A percentile compares a stretch with the other conserved stretches of the same genome.
These are phyloP conservation scores for Lojkania enalia DNA, from an alignment of 2,329 filamentous ascomycete genomes.

Conservation along the genomic window DNA sequence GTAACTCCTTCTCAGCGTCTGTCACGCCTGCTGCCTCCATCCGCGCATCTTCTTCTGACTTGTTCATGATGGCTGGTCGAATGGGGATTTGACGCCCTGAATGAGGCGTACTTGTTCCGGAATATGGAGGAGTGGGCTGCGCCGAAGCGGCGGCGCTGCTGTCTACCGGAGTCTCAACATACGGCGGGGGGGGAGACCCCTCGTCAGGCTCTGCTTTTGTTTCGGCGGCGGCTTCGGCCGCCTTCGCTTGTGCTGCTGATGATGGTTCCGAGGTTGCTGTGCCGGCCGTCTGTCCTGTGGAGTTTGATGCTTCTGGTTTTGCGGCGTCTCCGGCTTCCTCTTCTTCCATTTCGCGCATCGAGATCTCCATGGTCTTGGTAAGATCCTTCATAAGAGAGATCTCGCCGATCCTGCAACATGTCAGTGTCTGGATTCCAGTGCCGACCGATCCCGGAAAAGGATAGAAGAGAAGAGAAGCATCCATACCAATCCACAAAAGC, in stretches of 20 bases:
- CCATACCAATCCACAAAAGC: slow-evolving; percentile 80
- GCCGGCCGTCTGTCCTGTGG: slow-evolving; percentile 18
- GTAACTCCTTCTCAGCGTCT: slow-evolving; percentile 73
- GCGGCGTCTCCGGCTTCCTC: slow-evolving; percentile 60
- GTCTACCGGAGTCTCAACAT: slow-evolving; percentile 52
- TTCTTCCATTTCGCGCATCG: slow-evolving; percentile 77
- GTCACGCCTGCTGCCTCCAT: slow-evolving; percentile 67
- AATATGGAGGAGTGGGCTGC: slow-evolving; percentile 44
- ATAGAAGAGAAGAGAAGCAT: background rate
- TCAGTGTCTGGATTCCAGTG: too few species aligned
- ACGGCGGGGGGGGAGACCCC: slow-evolving; percentile 36
- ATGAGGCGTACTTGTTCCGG: slow-evolving; percentile 55
- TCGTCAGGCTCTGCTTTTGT: slow-evolving; percentile 39
- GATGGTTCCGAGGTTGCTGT: slow-evolving; percentile 14
- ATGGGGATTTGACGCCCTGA: slow-evolving; percentile 65
- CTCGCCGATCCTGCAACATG: slow-evolving; percentile 73
- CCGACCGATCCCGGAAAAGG: slow-evolving; percentile 5
- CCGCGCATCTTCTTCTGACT: slow-evolving; percentile 75
- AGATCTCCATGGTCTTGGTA: slow-evolving; percentile 97
- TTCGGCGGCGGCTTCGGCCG: slow-evolving; percentile 47
- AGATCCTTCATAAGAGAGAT: slow-evolving; percentile 98
- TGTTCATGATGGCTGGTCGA: slow-evolving; percentile 85
- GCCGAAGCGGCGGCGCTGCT: slow-evolving; percentile 28
- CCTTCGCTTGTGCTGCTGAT: slow-evolving; percentile 48
- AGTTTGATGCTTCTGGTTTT: slow-evolving; percentile 39